Evolutionary conservation across 441 rosid species (phyloP).

Genomic region (Capsella rubella): DNA sequence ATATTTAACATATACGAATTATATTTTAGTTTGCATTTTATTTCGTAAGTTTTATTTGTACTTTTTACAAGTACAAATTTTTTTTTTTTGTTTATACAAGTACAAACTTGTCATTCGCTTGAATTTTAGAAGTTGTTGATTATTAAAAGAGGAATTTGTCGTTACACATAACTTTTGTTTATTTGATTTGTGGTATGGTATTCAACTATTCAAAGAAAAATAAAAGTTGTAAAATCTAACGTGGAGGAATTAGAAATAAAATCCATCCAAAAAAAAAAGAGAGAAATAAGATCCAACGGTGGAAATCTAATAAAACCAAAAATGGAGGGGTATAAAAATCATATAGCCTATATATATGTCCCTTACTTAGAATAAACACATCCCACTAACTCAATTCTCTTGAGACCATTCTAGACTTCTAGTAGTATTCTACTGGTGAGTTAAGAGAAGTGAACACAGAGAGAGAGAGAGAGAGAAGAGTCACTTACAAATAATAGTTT

Average conservation of each 20-base stretch:
- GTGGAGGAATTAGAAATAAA: neutral
- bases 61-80: no score
- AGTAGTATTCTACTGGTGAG: no score
- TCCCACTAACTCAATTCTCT: neutral
- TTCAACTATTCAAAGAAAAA: neutral
- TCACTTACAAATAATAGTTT: neutral
- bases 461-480: neutral
- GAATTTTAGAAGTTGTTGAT: no score
- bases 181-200: neutral
- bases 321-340: neutral
- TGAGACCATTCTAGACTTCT: neutral
- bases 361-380: conserved; percentile 6
- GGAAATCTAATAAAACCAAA: conserved; percentile 19
- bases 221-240: neutral
- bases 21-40: neutral
- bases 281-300: conserved; percentile 17
- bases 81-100: no score
- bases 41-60: no score
- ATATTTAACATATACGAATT: neutral
- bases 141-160: no score
- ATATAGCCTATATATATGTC: neutral
- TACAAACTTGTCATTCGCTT: neutral
- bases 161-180: no score
- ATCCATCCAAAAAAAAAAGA: no score
- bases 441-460: no score